Percentiles rank a stretch among this genome's conserved stretches.
Conservation (phyloP, 768 basidiomycete species). For the Podaxis sp. region DNA sequence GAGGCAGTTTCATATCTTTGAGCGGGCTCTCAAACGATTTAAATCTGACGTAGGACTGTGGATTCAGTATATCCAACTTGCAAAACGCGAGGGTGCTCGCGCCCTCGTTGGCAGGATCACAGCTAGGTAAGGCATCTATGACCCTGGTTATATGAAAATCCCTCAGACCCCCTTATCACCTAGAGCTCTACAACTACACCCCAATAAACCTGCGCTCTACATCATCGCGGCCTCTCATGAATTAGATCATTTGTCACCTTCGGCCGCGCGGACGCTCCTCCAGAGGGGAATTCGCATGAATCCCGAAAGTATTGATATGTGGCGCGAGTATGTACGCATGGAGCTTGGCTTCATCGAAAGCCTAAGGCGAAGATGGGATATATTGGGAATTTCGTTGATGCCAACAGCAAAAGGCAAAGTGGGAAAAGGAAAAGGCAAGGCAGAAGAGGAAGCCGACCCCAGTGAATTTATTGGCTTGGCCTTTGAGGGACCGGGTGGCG, state of each 20-base stretch:
- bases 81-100: conserved; percentile 75
- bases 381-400: conserved; percentile 60
- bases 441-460: conserved; percentile 23
- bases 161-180: conserved; percentile 12
- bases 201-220: conserved; percentile 73
- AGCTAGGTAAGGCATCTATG: conserved; percentile 57
- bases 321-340: conserved; percentile 90
- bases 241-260: conserved; percentile 65
- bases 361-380: conserved; percentile 73
- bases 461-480: conserved; percentile 20
- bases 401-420: neutral
- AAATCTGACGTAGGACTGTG: conserved; percentile 84
- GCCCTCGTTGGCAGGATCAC: conserved; percentile 79
- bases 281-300: conserved; percentile 86
- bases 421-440: conserved; percentile 28
- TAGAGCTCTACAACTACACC: conserved; percentile 88
- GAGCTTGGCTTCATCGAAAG: conserved; percentile 85
- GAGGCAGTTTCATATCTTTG: conserved; percentile 86
- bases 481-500: conserved; percentile 9
- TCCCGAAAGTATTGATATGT: conserved; percentile 68
- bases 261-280: conserved; percentile 79
- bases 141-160: conserved; percentile 5
- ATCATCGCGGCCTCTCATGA: conserved; percentile 85
- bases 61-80: conserved; percentile 86
- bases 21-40: conserved; percentile 86